Conservation (phyloP, 352 stramenopile genomes). For the Pythium brachiatum region DNA sequence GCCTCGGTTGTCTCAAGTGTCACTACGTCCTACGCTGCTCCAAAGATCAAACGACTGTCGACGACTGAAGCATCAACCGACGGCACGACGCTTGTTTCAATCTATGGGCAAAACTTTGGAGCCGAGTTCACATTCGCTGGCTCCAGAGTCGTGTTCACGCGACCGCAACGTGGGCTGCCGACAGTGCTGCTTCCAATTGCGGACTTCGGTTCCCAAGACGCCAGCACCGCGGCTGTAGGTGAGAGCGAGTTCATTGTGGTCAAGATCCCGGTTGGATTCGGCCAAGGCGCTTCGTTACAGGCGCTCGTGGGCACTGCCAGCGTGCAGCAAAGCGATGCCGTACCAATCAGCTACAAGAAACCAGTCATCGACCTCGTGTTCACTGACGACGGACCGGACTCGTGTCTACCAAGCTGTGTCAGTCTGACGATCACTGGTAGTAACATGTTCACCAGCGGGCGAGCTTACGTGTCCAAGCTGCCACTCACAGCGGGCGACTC, state of each 20-base stretch:
- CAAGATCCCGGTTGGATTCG: constrained; percentile 40
- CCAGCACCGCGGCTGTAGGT: constrained; percentile 6
- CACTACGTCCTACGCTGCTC: constrained; percentile 53
- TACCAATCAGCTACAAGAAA: constrained; percentile 37
- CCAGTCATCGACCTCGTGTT: constrained; percentile 54
- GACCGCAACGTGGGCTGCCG: constrained; percentile 31
- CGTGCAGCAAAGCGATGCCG: constrained; percentile 33
- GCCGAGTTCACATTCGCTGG: constrained; percentile 36
- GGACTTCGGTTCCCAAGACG: constrained; percentile 32
- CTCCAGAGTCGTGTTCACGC: constrained; percentile 43
- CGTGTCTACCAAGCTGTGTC: constrained; percentile 43
- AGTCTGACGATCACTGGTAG: constrained; percentile 48
- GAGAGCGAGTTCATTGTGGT: constrained; percentile 42
- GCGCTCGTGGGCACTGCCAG: constrained; percentile 38
- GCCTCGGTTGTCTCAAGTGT: constrained; percentile 31
- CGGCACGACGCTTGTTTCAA: constrained; percentile 40
- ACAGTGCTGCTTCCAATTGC: constrained; percentile 39
- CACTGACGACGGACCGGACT: constrained; percentile 55
- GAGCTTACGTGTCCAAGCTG: constrained; percentile 39
- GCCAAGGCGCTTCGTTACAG: constrained; percentile 32
- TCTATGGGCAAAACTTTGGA: constrained; percentile 56
- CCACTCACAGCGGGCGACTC: constrained; percentile 27
- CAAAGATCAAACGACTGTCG: constrained; percentile 25
- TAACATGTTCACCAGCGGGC: constrained; percentile 48
- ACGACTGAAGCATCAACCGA: constrained; percentile 28